Conservation (phyloP, 371 early-diverging fungal genomes). For the Mucor indicus region DNA sequence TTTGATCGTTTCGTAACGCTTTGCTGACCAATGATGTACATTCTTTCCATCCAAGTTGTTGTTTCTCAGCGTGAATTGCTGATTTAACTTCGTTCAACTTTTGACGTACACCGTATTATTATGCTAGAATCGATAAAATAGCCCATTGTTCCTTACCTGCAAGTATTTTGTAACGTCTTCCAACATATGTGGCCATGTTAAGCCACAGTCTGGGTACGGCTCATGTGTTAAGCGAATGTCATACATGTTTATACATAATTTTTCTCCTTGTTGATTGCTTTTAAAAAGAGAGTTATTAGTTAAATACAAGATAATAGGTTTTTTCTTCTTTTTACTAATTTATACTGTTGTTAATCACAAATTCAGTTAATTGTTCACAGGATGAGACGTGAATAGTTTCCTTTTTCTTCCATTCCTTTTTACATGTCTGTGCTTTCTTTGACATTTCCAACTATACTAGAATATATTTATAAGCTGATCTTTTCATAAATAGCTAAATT, state of each 20-base stretch:
- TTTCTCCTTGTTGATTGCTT: slow-evolving; percentile 16
- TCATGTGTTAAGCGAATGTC: slow-evolving; percentile 73
- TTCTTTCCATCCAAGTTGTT: slow-evolving; percentile 60
- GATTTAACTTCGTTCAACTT: slow-evolving; percentile 50
- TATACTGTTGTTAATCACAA: slow-evolving; percentile 26
- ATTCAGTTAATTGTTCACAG: slow-evolving; percentile 32
- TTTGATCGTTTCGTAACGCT: slow-evolving; percentile 48
- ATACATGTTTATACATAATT: slow-evolving; percentile 75
- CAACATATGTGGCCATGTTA: slow-evolving; percentile 74
- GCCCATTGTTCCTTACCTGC: slow-evolving; percentile 43
- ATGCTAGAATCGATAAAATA: no score
- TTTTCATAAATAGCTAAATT: no score
- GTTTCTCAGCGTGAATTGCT: slow-evolving; percentile 59
- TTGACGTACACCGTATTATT: slow-evolving; percentile 20
- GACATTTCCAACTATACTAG: neutral
- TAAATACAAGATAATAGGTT: neutral
- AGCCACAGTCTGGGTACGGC: slow-evolving; percentile 65
- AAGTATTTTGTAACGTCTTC: slow-evolving; percentile 60
- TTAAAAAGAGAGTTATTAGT: no score
- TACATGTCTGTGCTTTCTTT: slow-evolving; percentile 23
- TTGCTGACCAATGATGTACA: slow-evolving; percentile 54
- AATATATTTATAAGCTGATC: no score
- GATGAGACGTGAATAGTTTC: slow-evolving; percentile 20
- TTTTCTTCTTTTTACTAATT: slow-evolving; percentile 23
- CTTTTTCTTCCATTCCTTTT: slow-evolving; percentile 8